phyloP scores from a whole-genome alignment of 352 stramenopile species.

The Peronospora destructor region DNA sequence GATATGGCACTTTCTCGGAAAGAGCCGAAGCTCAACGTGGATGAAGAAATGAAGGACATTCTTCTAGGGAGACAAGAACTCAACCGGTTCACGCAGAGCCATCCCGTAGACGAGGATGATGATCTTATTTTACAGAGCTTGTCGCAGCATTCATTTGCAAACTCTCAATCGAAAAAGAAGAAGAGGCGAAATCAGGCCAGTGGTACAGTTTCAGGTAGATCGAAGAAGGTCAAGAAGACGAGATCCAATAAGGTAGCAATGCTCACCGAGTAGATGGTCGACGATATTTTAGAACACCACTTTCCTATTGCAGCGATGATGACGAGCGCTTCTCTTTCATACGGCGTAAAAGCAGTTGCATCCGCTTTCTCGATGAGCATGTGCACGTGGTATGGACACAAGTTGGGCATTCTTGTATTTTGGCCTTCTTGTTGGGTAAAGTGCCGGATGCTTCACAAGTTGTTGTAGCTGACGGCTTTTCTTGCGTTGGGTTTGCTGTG shows the following conservation, averaged over 20 bases:
- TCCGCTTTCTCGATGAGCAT: constrained; percentile 32
- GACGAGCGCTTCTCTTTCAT: constrained; percentile 36
- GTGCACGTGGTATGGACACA: constrained; percentile 32
- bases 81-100: constrained; percentile 45
- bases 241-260: constrained; percentile 11
- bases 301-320: constrained; percentile 21
- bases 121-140: constrained; percentile 72
- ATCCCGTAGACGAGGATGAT: constrained; percentile 43
- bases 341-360: constrained; percentile 36
- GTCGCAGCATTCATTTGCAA: constrained; percentile 50
- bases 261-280: constrained; percentile 16
- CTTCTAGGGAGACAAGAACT: constrained; percentile 41
- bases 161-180: constrained; percentile 32
- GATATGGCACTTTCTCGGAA: constrained; percentile 38
- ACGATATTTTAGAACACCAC: constrained; percentile 12
- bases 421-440: constrained; percentile 44
- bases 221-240: constrained; percentile 11
- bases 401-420: constrained; percentile 27
- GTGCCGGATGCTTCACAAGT: background rate
- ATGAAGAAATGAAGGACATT: constrained; percentile 42
- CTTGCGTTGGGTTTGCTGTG: background rate
- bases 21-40: constrained; percentile 14
- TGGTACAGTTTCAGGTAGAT: background rate
- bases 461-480: background rate
- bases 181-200: constrained; percentile 14